Conservation (phyloP, 1,284 basidiomycete genomes). For the Thelephora terrestris region DNA sequence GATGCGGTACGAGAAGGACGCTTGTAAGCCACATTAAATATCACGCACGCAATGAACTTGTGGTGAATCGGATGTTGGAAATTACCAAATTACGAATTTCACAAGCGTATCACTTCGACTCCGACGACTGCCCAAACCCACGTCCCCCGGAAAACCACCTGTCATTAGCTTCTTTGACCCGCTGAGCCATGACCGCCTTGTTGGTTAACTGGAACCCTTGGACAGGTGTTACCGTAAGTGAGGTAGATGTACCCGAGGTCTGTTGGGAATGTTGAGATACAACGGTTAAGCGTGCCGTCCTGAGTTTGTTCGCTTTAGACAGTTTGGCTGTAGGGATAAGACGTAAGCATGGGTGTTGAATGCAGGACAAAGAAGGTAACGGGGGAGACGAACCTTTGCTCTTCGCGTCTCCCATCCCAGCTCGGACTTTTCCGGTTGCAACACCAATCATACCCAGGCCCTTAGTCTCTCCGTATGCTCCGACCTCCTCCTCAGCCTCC, state of each 20-base stretch:
- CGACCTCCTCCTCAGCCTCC: slow-evolving; percentile 91
- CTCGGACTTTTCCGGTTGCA: slow-evolving; percentile 79
- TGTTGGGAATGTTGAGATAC: slow-evolving; percentile 47
- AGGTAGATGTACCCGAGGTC: slow-evolving; percentile 82
- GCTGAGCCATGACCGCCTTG: slow-evolving; percentile 63
- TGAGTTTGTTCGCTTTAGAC: slow-evolving; percentile 91
- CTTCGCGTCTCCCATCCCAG: slow-evolving; percentile 76
- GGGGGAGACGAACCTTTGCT: slow-evolving; percentile 58
- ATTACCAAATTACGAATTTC: too few species aligned
- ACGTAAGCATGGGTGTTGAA: slow-evolving; percentile 2
- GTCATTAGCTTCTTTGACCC: slow-evolving; percentile 88
- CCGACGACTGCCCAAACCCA: too few species aligned
- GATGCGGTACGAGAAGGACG: too few species aligned
- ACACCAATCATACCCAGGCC: slow-evolving; percentile 95
- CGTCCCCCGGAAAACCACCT: slow-evolving; percentile 78
- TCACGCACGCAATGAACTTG: too few species aligned
- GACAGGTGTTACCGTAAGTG: slow-evolving; percentile 89
- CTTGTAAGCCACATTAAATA: too few species aligned
- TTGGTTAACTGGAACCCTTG: slow-evolving; percentile 94
- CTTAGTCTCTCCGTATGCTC: slow-evolving; percentile 93
- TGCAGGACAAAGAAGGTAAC: slow-evolving; percentile 2
- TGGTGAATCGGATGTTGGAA: too few species aligned
- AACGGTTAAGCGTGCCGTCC: slow-evolving; percentile 74
- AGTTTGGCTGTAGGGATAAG: slow-evolving; percentile 64
- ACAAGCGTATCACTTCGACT: too few species aligned